These are phyloP conservation scores for Thelonectria blattea DNA, from an alignment of 2,329 filamentous ascomycete genomes.

Conservation along the genomic window DNA sequence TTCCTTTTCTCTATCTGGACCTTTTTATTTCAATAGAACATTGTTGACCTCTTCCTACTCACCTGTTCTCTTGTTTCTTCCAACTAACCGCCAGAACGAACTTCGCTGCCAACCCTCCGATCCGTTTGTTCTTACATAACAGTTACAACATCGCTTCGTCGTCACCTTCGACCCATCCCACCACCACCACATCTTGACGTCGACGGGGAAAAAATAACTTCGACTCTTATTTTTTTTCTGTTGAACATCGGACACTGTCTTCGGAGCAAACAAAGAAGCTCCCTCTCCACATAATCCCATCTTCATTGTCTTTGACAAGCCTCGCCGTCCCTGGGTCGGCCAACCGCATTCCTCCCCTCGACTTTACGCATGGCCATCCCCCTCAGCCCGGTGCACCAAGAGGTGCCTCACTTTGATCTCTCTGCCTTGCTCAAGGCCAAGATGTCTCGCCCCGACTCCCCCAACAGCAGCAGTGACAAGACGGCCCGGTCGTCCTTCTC, in stretches of 20 bases:
- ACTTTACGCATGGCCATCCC: constrained; percentile 42
- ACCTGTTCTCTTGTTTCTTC: neutral
- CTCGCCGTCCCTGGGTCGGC: constrained; percentile 24
- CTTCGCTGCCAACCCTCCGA: neutral
- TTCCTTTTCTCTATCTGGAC: neutral
- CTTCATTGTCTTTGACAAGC: neutral
- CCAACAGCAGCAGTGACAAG: constrained; percentile 43
- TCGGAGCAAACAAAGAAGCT: neutral
- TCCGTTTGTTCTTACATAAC: constrained; percentile 23
- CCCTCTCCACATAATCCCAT: neutral
- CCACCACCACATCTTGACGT: neutral
- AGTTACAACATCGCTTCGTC: constrained; percentile 23
- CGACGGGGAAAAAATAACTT: neutral
- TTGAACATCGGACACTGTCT: neutral
- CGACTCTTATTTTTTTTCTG: neutral
- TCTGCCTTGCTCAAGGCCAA: constrained; percentile 45
- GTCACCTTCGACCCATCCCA: constrained; percentile 12
- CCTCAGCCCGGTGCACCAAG: constrained; percentile 41
- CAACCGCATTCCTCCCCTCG: constrained; percentile 23
- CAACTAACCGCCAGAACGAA: constrained; percentile 2
- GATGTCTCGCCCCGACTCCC: constrained; percentile 47
- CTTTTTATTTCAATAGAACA: neutral
- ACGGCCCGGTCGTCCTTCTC: constrained; percentile 64
- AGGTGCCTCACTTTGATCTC: constrained; percentile 45
- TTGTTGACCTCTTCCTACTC: neutral